Evolutionary conservation across 352 stramenopile genomes (phyloP), one percentile per base, ranked within the genome.

Genomic region (Saprolegnia diclina): DNA sequence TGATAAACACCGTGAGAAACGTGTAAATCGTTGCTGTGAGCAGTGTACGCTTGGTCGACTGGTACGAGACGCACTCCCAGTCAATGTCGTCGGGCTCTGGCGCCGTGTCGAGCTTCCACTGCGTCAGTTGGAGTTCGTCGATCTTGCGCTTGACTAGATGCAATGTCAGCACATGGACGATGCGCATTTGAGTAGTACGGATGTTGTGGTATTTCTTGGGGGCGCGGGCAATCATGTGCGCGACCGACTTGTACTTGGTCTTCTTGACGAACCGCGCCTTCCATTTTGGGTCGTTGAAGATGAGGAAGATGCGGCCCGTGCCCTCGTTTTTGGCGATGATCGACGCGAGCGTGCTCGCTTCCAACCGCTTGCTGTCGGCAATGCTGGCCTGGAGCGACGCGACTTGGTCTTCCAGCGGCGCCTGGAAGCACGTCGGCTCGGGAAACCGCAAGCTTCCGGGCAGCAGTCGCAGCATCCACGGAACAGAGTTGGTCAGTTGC

Each of bases 61-160:
- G 86, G 67, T 87, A 90, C 56, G 82, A 90, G 21, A 94, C 83
- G 68, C 81, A 92, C 64, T 92, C 76, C 86, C 86, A 94, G 75
- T 94, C 86, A 52, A 94, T 80, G 56, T 94, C 86, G 55, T 94
- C 86, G 0, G 86, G 86, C 48, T 94, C 86, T 0, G 86, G 86
- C 37, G 86, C 84, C 10, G 83, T 76, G 52, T 79, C 83, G 32
- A 94, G 68, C 55, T 91, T 82, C 86, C 86, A 94, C 1, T 81
- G 76, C 57, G 84, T 92, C 48, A 94, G 76, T 7, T 79, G 79
- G 24, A 94, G 64, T 62, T 94, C 86, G 35, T 84, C 82, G n/a
- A 92, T 82, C 46, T 91, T 88, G 44, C 54, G 32, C 7, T 45
- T 32, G 77, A 80, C 72, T 91, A 81, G 6, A n/a, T n/a, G n/a